Percentiles rank a stretch among this genome's conserved stretches.
Conservation (phyloP, 75 land plant species). For the Sequoia sempervirens region DNA sequence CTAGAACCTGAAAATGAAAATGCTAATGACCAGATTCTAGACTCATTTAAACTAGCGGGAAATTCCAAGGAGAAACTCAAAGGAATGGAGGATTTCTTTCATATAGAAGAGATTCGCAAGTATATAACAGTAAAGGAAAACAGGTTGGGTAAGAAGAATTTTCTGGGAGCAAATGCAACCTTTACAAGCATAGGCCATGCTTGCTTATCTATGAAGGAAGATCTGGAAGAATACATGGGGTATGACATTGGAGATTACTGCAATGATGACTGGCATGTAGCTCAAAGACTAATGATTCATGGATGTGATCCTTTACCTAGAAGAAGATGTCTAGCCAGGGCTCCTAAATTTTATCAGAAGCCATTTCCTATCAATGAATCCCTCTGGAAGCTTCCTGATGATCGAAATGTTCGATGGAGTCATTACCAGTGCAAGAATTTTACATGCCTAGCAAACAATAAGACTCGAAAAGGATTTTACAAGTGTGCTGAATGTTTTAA, state of each 20-base stretch:
- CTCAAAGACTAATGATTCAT: slow-evolving; percentile 65
- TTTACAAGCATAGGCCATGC: slow-evolving; percentile 65
- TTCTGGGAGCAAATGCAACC: slow-evolving; percentile 70
- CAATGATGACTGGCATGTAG: slow-evolving; percentile 68
- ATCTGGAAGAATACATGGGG: slow-evolving; percentile 75
- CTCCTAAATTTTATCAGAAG: slow-evolving; percentile 45
- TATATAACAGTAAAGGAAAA: slow-evolving; percentile 53
- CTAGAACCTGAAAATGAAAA: neutral
- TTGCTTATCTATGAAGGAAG: slow-evolving; percentile 53
- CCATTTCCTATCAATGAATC: slow-evolving; percentile 49
- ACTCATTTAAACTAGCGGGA: neutral
- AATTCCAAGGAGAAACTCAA: slow-evolving; percentile 8
- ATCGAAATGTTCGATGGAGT: slow-evolving; percentile 59
- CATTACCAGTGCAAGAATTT: slow-evolving; percentile 63
- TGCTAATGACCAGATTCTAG: neutral
- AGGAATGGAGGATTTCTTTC: slow-evolving; percentile 30
- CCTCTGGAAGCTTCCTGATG: slow-evolving; percentile 58
- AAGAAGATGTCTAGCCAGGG: slow-evolving; percentile 50
- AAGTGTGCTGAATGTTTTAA: slow-evolving; percentile 67
- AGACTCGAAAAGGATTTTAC: slow-evolving; percentile 44
- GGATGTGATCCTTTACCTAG: slow-evolving; percentile 88
- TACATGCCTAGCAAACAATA: slow-evolving; percentile 37
- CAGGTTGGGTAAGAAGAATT: slow-evolving; percentile 61
- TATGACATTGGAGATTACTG: slow-evolving; percentile 79
- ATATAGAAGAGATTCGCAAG: slow-evolving; percentile 60